Conservation (phyloP, 2,329 filamentous ascomycete genomes). For the Amauroascus verrucosus region DNA sequence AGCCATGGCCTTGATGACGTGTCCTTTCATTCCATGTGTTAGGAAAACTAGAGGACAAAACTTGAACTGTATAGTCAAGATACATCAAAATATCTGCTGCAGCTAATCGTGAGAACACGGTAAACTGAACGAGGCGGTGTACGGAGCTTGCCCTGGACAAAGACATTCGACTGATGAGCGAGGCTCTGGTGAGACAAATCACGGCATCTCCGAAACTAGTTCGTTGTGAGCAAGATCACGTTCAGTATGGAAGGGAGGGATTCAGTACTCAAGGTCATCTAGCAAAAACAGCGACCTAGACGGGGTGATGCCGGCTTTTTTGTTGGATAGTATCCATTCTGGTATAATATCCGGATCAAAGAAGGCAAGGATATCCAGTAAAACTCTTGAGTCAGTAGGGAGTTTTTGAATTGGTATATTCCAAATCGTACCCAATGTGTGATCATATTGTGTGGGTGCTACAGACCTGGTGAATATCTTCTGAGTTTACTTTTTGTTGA, state of each 20-base stretch:
- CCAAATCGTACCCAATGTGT: conserved; percentile 10
- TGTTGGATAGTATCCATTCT: conserved; percentile 16
- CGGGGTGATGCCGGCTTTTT: conserved; percentile 2
- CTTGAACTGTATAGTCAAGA: conserved; percentile 2
- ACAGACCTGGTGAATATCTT: neutral
- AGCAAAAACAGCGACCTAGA: conserved; percentile 2
- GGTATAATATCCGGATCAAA: conserved; percentile 8
- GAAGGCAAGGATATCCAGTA: conserved; percentile 8
- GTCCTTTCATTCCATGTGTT: conserved; percentile 10
- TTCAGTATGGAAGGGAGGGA: too few species aligned
- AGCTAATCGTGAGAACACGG: neutral
- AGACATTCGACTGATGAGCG: conserved; percentile 3
- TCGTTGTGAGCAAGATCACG: neutral
- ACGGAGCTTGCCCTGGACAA: neutral
- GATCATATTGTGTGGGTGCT: conserved; percentile 2
- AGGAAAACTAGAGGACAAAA: conserved; percentile 5
- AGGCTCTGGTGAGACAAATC: conserved; percentile 7
- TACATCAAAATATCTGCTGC: neutral
- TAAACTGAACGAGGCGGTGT: conserved; percentile 10
- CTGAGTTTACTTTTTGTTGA: conserved; percentile 1
- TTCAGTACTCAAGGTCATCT: conserved; percentile 10
- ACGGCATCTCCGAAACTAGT: conserved; percentile 10
- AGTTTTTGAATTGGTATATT: conserved; percentile 2
- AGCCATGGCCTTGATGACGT: conserved; percentile 6
- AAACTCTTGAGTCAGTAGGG: neutral